These are phyloP conservation scores for Huntiella moniliformis DNA, from an alignment of 2,329 filamentous ascomycete species.

Conservation along the genomic window DNA sequence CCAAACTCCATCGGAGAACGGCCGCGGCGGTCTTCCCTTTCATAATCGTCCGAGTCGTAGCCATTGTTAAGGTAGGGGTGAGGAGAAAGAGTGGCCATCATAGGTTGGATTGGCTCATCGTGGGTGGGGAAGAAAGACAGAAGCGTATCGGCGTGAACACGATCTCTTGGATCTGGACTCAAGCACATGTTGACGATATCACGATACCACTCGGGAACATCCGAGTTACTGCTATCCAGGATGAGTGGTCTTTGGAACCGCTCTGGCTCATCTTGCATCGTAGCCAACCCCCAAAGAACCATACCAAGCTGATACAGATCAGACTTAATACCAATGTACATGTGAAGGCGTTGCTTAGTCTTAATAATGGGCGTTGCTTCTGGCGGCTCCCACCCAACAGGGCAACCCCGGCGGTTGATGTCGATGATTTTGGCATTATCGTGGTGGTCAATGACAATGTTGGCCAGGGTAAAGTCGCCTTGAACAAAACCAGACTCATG, in stretches of 20 bases:
- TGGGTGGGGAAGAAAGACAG: conserved; percentile 44
- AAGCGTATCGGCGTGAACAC: conserved; percentile 55
- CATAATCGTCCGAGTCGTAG: conserved; percentile 6
- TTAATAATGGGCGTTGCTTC: conserved; percentile 74
- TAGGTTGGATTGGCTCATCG: conserved; percentile 9
- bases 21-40: conserved; percentile 7
- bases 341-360: conserved; percentile 74
- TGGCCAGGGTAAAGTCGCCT: conserved; percentile 90
- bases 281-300: conserved; percentile 85
- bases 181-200: conserved; percentile 61
- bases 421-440: conserved; percentile 93
- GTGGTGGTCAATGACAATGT: conserved; percentile 76
- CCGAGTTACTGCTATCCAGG: conserved; percentile 31
- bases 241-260: conserved; percentile 48
- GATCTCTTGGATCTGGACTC: conserved; percentile 49
- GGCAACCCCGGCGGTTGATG: conserved; percentile 92
- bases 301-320: conserved; percentile 93
- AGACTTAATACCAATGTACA: conserved; percentile 97
- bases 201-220: conserved; percentile 64
- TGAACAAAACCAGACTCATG: conserved; percentile 95
- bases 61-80: conserved; percentile 10
- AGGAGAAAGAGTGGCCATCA: conserved; percentile 15
- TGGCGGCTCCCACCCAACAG: conserved; percentile 92
- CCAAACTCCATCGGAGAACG: conserved; percentile 11
- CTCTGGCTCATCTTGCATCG: conserved; percentile 80